Conservation (phyloP, 305 asterid genomes). For the Solanum hybrid region DNA sequence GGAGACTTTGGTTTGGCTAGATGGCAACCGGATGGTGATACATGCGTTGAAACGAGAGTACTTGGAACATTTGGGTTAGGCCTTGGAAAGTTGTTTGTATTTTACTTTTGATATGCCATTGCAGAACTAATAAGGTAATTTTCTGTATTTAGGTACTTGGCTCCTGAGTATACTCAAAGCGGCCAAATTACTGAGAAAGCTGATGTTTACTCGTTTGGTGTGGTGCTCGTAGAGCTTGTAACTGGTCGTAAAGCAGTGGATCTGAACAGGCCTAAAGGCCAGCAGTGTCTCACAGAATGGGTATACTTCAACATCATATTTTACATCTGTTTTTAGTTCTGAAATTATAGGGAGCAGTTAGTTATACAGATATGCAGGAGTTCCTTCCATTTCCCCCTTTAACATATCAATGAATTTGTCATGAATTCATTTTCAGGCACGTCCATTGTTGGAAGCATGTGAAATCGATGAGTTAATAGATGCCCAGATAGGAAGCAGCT, state of each 20-base stretch:
- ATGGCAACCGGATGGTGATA: constrained; percentile 24
- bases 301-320: constrained; percentile 15
- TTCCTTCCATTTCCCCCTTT: neutral
- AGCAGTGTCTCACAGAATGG: constrained; percentile 33
- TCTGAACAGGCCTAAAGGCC: constrained; percentile 17
- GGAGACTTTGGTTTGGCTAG: constrained; percentile 41
- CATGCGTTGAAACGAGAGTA: constrained; percentile 6
- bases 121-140: neutral
- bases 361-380: neutral
- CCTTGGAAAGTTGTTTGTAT: constrained; percentile 1
- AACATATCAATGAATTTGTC: neutral
- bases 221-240: constrained; percentile 37
- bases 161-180: constrained; percentile 39
- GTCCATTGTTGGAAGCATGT: constrained; percentile 26
- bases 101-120: neutral
- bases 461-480: constrained; percentile 35
- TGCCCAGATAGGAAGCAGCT: constrained; percentile 36
- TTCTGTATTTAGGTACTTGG: constrained; percentile 33
- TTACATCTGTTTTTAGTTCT: neutral
- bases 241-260: constrained; percentile 31
- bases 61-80: constrained; percentile 24
- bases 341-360: neutral
- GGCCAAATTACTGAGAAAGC: constrained; percentile 27
- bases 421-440: constrained; percentile 27
- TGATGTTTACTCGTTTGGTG: constrained; percentile 38